phyloP scores from a whole-genome alignment of 257 asterid genomes.

The Rhazya stricta region DNA sequence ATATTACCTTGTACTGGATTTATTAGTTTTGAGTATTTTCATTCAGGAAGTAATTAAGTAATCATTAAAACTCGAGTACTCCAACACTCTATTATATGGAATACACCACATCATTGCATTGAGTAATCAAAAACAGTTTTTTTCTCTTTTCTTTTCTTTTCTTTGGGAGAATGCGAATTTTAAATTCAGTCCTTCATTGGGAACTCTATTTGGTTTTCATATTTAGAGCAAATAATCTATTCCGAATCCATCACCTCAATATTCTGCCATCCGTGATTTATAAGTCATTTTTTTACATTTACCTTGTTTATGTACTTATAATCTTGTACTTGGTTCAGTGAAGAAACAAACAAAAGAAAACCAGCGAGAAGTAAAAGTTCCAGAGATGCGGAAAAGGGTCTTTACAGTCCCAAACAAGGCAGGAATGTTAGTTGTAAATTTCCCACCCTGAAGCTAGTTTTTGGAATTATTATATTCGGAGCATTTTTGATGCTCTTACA shows the following conservation, averaged over 20 bases:
- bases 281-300: conserved; percentile 3
- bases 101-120: not conserved
- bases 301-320: conserved; percentile 10
- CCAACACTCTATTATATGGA: not conserved
- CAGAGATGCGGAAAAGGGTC: conserved; percentile 57
- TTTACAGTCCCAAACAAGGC: conserved; percentile 49
- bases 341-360: conserved; percentile 60
- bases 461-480: conserved; percentile 55
- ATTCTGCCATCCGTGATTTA: not conserved
- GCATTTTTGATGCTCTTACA: conserved; percentile 54
- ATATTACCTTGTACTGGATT: not conserved
- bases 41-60: not conserved
- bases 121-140: not conserved
- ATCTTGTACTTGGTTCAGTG: conserved; percentile 41
- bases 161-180: not conserved
- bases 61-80: not conserved
- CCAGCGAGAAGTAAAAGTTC: conserved; percentile 43
- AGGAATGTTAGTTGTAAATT: conserved; percentile 50
- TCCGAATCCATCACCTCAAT: not conserved
- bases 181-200: not conserved
- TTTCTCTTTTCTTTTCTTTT: too few species aligned
- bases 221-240: not conserved
- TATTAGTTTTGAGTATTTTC: not conserved
- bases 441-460: conserved; percentile 51
- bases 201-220: not conserved